Evolutionary conservation across 208 protist species (phyloP).

Genomic region (Acanthamoeba sp.): DNA sequence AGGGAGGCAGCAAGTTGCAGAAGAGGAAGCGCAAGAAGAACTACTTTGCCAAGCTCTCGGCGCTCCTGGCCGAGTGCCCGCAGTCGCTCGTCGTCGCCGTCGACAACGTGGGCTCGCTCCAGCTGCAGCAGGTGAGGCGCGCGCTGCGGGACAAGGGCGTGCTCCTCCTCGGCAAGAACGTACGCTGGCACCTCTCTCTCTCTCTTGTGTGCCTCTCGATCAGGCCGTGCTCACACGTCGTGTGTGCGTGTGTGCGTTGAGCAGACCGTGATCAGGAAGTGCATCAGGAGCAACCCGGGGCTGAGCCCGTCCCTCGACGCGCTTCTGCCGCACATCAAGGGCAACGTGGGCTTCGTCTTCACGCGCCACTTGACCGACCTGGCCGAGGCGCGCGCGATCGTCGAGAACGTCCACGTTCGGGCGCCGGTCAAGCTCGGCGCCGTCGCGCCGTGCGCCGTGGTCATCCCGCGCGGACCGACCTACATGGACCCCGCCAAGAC

Average conservation of each 20-base stretch:
- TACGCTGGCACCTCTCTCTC: background rate
- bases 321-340: conserved; percentile 91
- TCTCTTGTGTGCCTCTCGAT: no score
- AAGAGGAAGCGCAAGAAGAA: background rate
- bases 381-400: conserved; percentile 90
- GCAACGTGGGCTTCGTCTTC: conserved; percentile 99
- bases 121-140: conserved; percentile 96
- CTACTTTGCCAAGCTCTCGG: conserved; percentile 95
- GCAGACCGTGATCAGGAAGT: conserved; percentile 96
- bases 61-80: conserved; percentile 95
- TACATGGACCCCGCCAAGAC: conserved; percentile 98
- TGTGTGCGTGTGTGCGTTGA: no score
- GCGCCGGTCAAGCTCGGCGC: conserved; percentile 90
- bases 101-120: conserved; percentile 98
- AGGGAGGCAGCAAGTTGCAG: no score
- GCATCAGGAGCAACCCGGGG: conserved; percentile 91
- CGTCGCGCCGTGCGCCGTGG: conserved; percentile 96
- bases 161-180: conserved; percentile 99
- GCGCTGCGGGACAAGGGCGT: conserved; percentile 96
- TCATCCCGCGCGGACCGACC: conserved; percentile 97
- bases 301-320: conserved; percentile 85
- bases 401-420: conserved; percentile 90
- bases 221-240: no score
- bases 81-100: conserved; percentile 96
- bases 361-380: conserved; percentile 95